These are phyloP conservation scores for Phytophthora constricta DNA, from an alignment of 352 stramenopile species.

Conservation along the genomic window DNA sequence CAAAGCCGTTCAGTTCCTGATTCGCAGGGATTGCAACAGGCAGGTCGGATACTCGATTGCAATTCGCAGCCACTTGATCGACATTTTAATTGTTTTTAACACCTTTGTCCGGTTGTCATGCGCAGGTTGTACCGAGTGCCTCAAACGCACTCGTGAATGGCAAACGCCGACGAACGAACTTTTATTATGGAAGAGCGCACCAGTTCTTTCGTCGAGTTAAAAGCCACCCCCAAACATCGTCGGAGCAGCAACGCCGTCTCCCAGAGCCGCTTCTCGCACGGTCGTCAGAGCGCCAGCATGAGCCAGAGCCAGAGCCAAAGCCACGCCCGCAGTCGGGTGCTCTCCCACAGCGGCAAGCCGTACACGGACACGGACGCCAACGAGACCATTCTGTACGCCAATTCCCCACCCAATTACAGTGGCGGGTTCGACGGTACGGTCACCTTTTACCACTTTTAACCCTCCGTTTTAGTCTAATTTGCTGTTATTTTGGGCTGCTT, in stretches of 20 bases:
- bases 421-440: conserved; percentile 56
- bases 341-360: conserved; percentile 33
- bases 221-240: conserved; percentile 28
- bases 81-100: no score
- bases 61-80: no score
- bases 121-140: no score
- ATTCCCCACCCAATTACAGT: conserved; percentile 69
- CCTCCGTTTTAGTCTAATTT: conserved; percentile 3
- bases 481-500: neutral
- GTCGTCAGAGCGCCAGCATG: conserved; percentile 37
- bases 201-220: conserved; percentile 62
- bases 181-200: conserved; percentile 62
- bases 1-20: conserved; percentile 5
- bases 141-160: conserved; percentile 21
- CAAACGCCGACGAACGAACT: conserved; percentile 21
- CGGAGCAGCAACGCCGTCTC: conserved; percentile 6
- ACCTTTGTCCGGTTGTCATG: no score
- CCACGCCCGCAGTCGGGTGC: conserved; percentile 31
- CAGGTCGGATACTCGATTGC: no score
- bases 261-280: conserved; percentile 25
- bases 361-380: conserved; percentile 72
- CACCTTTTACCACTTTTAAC: neutral
- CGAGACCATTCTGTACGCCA: conserved; percentile 69
- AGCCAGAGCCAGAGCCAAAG: conserved; percentile 41
- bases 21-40: neutral